These are phyloP conservation scores for Ascoidea rubescens DNA, from an alignment of 805 yeast species.

Conservation along the genomic window DNA sequence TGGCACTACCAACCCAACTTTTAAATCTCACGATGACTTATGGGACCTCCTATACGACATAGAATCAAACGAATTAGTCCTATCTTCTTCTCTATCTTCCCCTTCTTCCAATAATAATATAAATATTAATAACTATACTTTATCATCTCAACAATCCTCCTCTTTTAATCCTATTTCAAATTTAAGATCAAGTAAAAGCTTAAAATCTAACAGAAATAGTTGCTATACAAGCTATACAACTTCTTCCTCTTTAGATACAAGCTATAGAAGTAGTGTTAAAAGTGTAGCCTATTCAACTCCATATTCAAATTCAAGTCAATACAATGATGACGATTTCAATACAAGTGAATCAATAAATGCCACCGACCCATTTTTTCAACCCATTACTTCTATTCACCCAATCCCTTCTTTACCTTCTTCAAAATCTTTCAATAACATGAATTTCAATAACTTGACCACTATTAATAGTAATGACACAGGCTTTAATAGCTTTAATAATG, in stretches of 20 bases:
- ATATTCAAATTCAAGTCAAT: neutral
- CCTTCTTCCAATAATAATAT: constrained; percentile 13
- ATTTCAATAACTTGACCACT: neutral
- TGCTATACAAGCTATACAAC: neutral
- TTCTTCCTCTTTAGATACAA: neutral
- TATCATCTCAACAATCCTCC: neutral
- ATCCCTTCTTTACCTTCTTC: neutral
- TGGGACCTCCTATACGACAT: constrained; percentile 45
- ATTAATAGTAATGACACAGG: neutral
- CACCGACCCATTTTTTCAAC: too few species aligned
- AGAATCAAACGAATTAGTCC: constrained; percentile 23
- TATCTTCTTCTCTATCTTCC: constrained; percentile 20
- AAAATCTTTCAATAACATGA: too few species aligned
- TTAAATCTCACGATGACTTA: constrained; percentile 35
- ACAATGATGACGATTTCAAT: neutral
- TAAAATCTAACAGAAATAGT: neutral
- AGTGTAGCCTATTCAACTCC: neutral
- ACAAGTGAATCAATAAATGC: neutral
- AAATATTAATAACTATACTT: neutral
- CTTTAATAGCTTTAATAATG: neutral
- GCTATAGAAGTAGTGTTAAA: neutral
- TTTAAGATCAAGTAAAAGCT: neutral
- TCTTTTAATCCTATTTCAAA: too few species aligned
- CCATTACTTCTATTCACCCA: neutral
- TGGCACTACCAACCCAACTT: constrained; percentile 48